These are phyloP conservation scores for Boletus fagicola DNA, from an alignment of 768 basidiomycete species.

Conservation along the genomic window DNA sequence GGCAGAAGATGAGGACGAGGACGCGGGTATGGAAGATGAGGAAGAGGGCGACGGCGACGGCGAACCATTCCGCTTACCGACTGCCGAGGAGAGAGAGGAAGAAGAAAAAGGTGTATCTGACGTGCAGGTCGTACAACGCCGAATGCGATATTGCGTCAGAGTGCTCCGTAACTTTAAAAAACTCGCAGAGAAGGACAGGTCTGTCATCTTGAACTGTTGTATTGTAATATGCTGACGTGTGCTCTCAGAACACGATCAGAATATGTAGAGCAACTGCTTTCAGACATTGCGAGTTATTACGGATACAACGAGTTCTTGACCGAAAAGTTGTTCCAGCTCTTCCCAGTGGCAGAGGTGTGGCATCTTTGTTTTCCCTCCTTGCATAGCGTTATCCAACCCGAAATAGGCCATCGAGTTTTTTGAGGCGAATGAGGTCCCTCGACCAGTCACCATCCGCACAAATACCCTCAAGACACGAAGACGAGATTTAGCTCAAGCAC, in stretches of 20 bases:
- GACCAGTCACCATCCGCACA: conserved; percentile 96
- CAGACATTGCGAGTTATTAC: conserved; percentile 93
- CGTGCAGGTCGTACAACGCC: conserved; percentile 69
- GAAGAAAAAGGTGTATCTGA: conserved; percentile 72
- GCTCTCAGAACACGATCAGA: conserved; percentile 76
- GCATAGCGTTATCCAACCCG: conserved; percentile 1
- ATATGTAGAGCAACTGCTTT: conserved; percentile 81
- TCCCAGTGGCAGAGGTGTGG: conserved; percentile 85
- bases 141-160: conserved; percentile 76
- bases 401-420: conserved; percentile 94
- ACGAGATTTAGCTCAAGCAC: conserved; percentile 88
- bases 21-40: conserved; percentile 39
- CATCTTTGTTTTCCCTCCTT: neutral
- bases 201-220: conserved; percentile 5
- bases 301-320: conserved; percentile 96
- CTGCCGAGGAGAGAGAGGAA: conserved; percentile 66
- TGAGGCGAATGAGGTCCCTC: conserved; percentile 92
- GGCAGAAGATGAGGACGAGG: conserved; percentile 48
- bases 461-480: conserved; percentile 93
- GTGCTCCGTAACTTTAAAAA: conserved; percentile 72
- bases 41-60: conserved; percentile 34
- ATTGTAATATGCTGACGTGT: conserved; percentile 4
- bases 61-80: conserved; percentile 62
- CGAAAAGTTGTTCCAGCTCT: conserved; percentile 92
- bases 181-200: conserved; percentile 64